These are phyloP conservation scores for Claviceps quebecensis DNA, from an alignment of 2,329 filamentous ascomycete species.

Conservation along the genomic window DNA sequence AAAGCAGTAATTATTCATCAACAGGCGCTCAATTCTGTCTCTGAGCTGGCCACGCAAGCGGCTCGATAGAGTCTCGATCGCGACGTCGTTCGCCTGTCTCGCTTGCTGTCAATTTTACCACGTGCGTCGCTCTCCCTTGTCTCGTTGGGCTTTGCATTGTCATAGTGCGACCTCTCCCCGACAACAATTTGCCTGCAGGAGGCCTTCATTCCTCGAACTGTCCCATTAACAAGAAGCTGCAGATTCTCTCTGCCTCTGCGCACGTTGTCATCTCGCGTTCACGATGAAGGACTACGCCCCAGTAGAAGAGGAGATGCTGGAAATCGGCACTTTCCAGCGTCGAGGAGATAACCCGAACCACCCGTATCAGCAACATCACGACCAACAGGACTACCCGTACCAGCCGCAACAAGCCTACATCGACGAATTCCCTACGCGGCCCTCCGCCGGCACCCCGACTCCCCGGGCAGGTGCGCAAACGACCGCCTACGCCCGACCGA, in stretches of 20 bases:
- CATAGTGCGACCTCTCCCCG: background rate
- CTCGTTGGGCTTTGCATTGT: background rate
- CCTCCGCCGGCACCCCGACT: slow-evolving; percentile 1
- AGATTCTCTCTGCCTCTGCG: background rate
- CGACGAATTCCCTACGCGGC: slow-evolving; percentile 3
- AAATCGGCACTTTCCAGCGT: slow-evolving; percentile 17
- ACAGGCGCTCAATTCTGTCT: background rate
- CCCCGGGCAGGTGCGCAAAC: background rate
- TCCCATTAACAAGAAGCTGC: background rate
- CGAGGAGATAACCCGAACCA: slow-evolving; percentile 4
- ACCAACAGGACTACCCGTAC: slow-evolving; percentile 14
- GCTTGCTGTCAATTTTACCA: background rate
- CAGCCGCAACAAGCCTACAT: slow-evolving; percentile 14
- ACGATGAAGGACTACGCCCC: slow-evolving; percentile 17
- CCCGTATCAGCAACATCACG: slow-evolving; percentile 5
- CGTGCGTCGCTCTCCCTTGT: background rate
- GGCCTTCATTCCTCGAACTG: background rate
- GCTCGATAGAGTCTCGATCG: background rate
- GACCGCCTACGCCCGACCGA: slow-evolving; percentile 2
- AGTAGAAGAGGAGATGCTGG: slow-evolving; percentile 21
- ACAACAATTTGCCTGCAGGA: background rate
- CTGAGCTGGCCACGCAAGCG: background rate
- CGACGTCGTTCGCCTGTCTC: background rate
- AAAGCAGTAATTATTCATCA: background rate
- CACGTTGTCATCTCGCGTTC: background rate